Evolutionary conservation across 805 yeast genomes (phyloP).

Genomic region (Saccharomycopsis selenospora): DNA sequence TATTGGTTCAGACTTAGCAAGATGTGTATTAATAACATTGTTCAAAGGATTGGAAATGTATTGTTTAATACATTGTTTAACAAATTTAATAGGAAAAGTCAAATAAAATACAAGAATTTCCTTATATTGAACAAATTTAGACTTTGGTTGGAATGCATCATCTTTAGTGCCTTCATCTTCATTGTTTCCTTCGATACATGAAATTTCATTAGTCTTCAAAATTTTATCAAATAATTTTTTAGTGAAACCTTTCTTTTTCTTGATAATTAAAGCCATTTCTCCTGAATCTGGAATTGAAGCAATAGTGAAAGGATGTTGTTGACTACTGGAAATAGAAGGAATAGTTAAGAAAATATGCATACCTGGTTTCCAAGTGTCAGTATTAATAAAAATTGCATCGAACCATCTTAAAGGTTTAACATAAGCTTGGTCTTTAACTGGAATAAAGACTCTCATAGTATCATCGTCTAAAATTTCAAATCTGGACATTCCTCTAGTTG

Average conservation of each 20-base stretch:
- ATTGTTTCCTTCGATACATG: not conserved
- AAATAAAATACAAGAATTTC: too few species aligned
- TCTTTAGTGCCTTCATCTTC: too few species aligned
- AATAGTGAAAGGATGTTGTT: conserved; percentile 44
- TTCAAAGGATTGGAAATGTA: not conserved
- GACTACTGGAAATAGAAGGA: conserved; percentile 31
- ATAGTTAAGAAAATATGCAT: conserved; percentile 40
- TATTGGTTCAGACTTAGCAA: not conserved
- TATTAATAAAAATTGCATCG: conserved; percentile 29
- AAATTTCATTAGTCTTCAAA: not conserved
- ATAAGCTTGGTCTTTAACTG: conserved; percentile 23
- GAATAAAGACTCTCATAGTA: conserved; percentile 35
- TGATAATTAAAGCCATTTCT: conserved; percentile 35
- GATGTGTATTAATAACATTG: not conserved
- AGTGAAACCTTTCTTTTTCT: conserved; percentile 39
- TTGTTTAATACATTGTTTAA: not conserved
- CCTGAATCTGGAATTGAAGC: conserved; percentile 33
- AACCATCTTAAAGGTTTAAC: conserved; percentile 27
- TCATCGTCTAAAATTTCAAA: conserved; percentile 36
- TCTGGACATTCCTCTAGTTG: conserved; percentile 33
- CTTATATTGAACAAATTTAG: too few species aligned
- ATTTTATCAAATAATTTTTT: conserved; percentile 30
- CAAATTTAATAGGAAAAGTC: not conserved
- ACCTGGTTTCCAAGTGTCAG: conserved; percentile 41
- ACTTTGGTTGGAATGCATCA: too few species aligned